Conservation (phyloP, 768 basidiomycete species). For the Rhizopogon roseolus region DNA sequence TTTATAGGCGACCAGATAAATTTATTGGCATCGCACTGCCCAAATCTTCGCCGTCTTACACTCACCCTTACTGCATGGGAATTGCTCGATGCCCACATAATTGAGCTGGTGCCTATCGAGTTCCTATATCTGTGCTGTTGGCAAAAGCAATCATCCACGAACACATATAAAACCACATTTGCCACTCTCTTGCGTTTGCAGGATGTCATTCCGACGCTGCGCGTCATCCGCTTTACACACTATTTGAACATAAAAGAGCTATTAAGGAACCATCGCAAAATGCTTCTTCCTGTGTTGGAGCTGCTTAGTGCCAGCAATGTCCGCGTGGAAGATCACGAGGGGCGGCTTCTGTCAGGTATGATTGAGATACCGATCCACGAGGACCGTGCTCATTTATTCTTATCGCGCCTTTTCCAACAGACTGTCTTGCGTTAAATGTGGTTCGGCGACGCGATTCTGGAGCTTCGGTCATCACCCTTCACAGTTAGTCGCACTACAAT, state of each 20-base stretch:
- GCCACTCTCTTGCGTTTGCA: slow-evolving; percentile 7
- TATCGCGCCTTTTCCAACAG: neutral
- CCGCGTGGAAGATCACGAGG: slow-evolving; percentile 19
- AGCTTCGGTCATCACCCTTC: neutral
- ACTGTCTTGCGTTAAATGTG: neutral
- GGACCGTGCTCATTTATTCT: neutral
- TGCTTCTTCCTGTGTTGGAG: slow-evolving; percentile 6
- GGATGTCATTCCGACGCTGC: slow-evolving; percentile 12
- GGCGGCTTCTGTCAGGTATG: slow-evolving; percentile 17
- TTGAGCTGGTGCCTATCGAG: slow-evolving; percentile 9
- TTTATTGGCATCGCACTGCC: slow-evolving; percentile 11
- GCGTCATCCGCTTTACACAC: slow-evolving; percentile 16
- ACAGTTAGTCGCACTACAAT: too few relatives aligned
- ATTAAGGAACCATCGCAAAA: slow-evolving; percentile 11
- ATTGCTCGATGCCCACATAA: neutral
- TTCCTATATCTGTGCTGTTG: slow-evolving; percentile 12
- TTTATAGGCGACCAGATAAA: neutral
- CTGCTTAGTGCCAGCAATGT: slow-evolving; percentile 2
- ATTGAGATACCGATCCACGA: neutral
- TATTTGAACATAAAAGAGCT: slow-evolving; percentile 11
- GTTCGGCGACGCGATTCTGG: neutral
- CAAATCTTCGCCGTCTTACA: slow-evolving; percentile 14
- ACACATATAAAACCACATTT: slow-evolving; percentile 3
- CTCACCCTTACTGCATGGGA: slow-evolving; percentile 1
- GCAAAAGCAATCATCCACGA: neutral